Percentiles rank a stretch among this genome's conserved stretches.
Conservation (phyloP, 2,329 filamentous ascomycete species). For the Alternaria dauci region DNA sequence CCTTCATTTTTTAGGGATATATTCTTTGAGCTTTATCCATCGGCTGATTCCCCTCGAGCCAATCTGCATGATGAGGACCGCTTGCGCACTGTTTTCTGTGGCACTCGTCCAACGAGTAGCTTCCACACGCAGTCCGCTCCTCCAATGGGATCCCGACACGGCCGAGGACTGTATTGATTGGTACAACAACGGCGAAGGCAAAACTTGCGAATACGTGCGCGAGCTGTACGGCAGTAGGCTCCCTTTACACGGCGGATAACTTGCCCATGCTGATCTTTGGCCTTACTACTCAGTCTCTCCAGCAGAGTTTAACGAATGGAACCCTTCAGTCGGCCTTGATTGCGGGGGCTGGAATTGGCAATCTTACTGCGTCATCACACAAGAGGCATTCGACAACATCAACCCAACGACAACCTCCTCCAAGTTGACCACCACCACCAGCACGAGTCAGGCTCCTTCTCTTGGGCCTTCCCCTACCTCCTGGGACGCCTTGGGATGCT, state of each 20-base stretch:
- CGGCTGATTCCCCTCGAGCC: background rate
- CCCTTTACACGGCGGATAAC: background rate
- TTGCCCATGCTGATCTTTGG: background rate
- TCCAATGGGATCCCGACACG: background rate
- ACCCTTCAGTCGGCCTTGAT: background rate
- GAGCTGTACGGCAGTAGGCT: background rate
- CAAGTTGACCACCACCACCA: background rate
- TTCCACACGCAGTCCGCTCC: background rate
- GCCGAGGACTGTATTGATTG: background rate
- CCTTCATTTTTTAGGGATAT: background rate
- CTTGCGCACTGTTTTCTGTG: background rate
- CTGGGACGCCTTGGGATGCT: constrained; percentile 22
- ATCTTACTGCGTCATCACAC: constrained; percentile 4
- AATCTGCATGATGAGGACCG: background rate
- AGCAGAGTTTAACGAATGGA: background rate
- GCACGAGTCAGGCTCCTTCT: constrained; percentile 14
- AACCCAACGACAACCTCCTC: constrained; percentile 1
- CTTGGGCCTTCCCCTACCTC: constrained; percentile 23
- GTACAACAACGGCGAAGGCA: background rate
- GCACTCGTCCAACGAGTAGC: background rate
- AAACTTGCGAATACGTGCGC: background rate
- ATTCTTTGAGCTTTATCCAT: background rate
- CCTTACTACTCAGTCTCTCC: background rate
- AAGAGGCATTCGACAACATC: background rate
- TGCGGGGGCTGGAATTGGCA: background rate